Base-by-base conservation (phyloP, 371 early-diverging fungal genomes). In the Phascolomyces articulosus region DNA sequence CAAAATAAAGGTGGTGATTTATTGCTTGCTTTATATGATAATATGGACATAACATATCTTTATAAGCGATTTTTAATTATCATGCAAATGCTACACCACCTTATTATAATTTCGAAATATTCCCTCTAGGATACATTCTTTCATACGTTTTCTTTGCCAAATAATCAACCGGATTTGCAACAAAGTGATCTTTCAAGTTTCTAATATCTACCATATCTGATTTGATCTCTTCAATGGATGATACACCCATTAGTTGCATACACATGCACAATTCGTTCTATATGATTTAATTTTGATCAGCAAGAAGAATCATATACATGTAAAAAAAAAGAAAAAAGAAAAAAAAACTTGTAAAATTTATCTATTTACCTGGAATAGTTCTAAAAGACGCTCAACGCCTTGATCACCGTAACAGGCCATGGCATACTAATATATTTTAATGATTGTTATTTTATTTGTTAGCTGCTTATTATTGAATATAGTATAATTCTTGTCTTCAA, bases 241-340 rank as follows among this genome's bases (percentile, higher is more conserved):
- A 79, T 28, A 82, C 83, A 40, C 95, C 95, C 75, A 91, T 85
- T 44, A 94, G 68, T 53, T 85, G 80, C 93, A 94, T 94, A 15
- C 83, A 76, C 73, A 90, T 82, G 62, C 87, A 88, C 26, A 94
- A 77, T 67, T 93, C 95, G 57, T 85, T 58, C 79, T 79, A 55
- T 23, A n/a, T 3, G 16, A 18, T 4, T 13, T n/a, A n/a, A n/a
- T n/a, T n/a, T n/a, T n/a, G n/a, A 38, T 38, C 38, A 38, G 13
- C 13, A 13, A 38, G 38, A 13, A 38, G 38, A 38, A 38, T 38
- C 38, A 38, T 9, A 9, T 13, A 38, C 38, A 13, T 13, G 38
- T n/a, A n/a, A n/a, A n/a, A n/a, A n/a, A n/a, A n/a, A n/a, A n/a
- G n/a, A n/a, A n/a, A n/a, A n/a, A n/a, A n/a, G n/a, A n/a, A n/a